Percentiles rank a stretch among this genome's conserved stretches.
These are phyloP conservation scores for Trypanosoma boissoni DNA, from an alignment of 208 protist genomes.

Conservation along the genomic window DNA sequence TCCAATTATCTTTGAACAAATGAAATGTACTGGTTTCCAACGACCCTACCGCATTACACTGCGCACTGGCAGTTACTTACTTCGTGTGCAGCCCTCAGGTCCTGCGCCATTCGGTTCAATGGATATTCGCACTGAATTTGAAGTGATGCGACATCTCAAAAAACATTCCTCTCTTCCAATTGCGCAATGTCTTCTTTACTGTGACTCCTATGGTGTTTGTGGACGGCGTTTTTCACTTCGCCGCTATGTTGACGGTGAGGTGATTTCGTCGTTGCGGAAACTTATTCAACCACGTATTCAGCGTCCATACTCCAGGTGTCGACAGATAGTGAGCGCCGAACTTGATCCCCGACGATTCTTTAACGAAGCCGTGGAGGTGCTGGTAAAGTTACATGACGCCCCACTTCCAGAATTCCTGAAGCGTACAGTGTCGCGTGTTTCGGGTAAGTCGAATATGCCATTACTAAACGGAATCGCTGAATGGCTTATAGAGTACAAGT, in stretches of 20 bases:
- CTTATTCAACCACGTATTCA: constrained; percentile 69
- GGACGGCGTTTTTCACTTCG: constrained; percentile 68
- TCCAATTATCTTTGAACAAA: constrained; percentile 62
- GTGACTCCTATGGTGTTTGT: constrained; percentile 62
- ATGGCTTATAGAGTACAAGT: constrained; percentile 42
- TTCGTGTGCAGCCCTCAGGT: constrained; percentile 68
- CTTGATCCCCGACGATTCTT: constrained; percentile 62
- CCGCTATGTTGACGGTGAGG: constrained; percentile 64
- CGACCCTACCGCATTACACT: constrained; percentile 71
- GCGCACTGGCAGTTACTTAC: constrained; percentile 67
- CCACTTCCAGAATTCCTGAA: constrained; percentile 54
- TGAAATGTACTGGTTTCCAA: constrained; percentile 53
- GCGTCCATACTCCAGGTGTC: constrained; percentile 65
- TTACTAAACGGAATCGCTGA: constrained; percentile 38
- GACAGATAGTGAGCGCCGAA: constrained; percentile 53
- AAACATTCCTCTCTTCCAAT: constrained; percentile 37
- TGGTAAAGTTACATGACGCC: constrained; percentile 49
- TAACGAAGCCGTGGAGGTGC: constrained; percentile 35
- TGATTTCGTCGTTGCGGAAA: constrained; percentile 37
- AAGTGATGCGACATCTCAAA: constrained; percentile 60
- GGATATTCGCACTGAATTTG: constrained; percentile 66
- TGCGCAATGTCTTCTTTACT: constrained; percentile 60
- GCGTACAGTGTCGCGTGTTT: constrained; percentile 33
- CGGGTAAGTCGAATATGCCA: constrained; percentile 32
- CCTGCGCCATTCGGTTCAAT: constrained; percentile 42